phyloP scores from a whole-genome alignment of 2,329 filamentous ascomycete genomes.

The Fusarium neocosmosporiellum region DNA sequence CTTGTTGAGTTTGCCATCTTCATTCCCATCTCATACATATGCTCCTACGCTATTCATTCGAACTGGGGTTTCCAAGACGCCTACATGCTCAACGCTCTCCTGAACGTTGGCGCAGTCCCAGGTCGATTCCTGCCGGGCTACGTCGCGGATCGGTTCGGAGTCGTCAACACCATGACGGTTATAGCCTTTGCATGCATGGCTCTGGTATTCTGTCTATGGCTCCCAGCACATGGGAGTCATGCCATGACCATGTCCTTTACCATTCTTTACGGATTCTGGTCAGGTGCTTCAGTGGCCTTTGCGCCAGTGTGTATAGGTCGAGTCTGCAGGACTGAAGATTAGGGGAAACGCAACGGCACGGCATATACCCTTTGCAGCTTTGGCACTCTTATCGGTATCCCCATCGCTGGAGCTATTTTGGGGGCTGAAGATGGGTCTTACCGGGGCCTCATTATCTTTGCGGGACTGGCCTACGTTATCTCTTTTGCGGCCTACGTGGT shows the following conservation, averaged over 20 bases:
- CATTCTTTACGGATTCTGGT: background rate
- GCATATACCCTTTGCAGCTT: conserved; percentile 2
- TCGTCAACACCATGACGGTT: background rate
- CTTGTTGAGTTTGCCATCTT: conserved; percentile 71
- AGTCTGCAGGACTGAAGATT: background rate
- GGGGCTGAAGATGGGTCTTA: conserved; percentile 2
- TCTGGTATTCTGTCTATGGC: background rate
- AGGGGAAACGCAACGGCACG: background rate
- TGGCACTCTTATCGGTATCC: background rate
- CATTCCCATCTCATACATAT: conserved; percentile 69
- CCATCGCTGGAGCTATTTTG: conserved; percentile 9
- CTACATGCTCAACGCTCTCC: background rate
- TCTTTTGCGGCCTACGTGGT: conserved; percentile 1
- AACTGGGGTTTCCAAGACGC: background rate
- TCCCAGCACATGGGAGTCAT: background rate
- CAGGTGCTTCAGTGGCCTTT: background rate
- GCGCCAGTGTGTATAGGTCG: background rate
- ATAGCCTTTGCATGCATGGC: background rate
- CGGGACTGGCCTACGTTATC: background rate
- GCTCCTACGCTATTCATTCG: background rate
- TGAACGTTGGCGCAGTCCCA: background rate
- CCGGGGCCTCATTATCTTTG: conserved; percentile 6
- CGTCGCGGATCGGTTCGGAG: background rate
- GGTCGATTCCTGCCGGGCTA: background rate
- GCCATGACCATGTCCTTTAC: background rate